Evolutionary conservation across 306 rosid genomes (phyloP).

Genomic region (Sesbania bispinosa): DNA sequence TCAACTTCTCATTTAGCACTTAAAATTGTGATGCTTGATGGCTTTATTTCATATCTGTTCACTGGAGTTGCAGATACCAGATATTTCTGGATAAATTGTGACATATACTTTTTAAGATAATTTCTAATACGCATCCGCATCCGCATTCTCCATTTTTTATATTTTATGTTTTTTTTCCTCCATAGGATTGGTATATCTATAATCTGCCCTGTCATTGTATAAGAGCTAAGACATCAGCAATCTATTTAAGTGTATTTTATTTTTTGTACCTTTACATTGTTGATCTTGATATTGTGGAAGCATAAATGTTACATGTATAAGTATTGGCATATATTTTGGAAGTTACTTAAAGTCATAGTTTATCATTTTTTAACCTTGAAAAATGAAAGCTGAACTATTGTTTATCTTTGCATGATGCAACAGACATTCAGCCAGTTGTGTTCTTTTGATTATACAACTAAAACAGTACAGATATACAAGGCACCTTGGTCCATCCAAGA

Average conservation of each 20-base stretch:
- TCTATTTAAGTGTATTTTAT: not conserved
- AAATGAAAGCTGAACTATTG: conserved; percentile 20
- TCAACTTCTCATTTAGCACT: not conserved
- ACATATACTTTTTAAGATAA: not conserved
- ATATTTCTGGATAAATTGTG: not conserved
- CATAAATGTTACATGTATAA: not conserved
- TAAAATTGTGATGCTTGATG: conserved; percentile 15
- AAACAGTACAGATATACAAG: conserved; percentile 63
- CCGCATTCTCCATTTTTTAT: conserved; percentile 10
- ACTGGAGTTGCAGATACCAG: not conserved
- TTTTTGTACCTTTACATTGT: not conserved
- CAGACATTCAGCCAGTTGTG: conserved; percentile 99
- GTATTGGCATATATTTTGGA: not conserved
- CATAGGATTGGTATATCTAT: not conserved
- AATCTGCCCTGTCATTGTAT: not conserved
- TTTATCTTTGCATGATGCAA: conserved; percentile 27
- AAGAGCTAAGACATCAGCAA: not conserved
- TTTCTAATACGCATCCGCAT: not conserved
- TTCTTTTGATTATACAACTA: conserved; percentile 68
- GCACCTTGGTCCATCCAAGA: conserved; percentile 92
- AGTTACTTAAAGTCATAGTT: not conserved
- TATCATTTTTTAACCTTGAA: not conserved
- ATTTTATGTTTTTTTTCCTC: not conserved
- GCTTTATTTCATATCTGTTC: not conserved
- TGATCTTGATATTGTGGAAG: conserved; percentile 10